These are phyloP conservation scores for Pleurotus djamor DNA, from an alignment of 768 basidiomycete species.

Conservation along the genomic window DNA sequence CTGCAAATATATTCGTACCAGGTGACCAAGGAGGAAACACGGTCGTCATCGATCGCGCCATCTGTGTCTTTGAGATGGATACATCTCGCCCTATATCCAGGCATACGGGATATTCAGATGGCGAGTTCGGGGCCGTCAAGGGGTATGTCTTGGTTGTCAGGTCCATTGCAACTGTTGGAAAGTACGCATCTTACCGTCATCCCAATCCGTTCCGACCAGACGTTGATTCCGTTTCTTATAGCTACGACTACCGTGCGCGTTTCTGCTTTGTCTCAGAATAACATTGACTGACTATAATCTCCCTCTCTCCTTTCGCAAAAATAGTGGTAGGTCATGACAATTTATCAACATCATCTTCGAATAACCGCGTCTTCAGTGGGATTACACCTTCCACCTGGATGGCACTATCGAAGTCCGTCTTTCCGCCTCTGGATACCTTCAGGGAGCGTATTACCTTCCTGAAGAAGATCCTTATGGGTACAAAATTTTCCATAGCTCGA, in stretches of 20 bases:
- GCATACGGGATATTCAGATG: slow-evolving; percentile 50
- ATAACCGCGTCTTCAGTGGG: slow-evolving; percentile 44
- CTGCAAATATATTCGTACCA: slow-evolving; percentile 54
- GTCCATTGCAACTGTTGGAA: slow-evolving; percentile 60
- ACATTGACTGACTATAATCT: no score
- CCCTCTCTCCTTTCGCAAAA: no score
- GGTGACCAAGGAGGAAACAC: slow-evolving; percentile 27
- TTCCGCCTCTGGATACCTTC: slow-evolving; percentile 68
- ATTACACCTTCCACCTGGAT: slow-evolving; percentile 65
- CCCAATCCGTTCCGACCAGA: not conserved
- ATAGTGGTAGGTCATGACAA: not conserved
- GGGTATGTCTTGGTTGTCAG: slow-evolving; percentile 58
- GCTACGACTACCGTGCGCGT: slow-evolving; percentile 55
- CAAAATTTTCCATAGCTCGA: slow-evolving; percentile 50
- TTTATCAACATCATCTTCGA: not conserved
- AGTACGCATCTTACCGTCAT: slow-evolving; percentile 36
- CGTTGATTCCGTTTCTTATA: slow-evolving; percentile 13
- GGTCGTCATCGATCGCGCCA: slow-evolving; percentile 41
- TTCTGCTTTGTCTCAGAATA: not conserved
- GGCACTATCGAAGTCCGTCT: slow-evolving; percentile 65
- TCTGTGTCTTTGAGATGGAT: slow-evolving; percentile 67
- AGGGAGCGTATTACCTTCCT: slow-evolving; percentile 57
- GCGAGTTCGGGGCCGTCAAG: slow-evolving; percentile 61
- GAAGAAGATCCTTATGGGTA: slow-evolving; percentile 50
- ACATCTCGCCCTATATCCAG: slow-evolving; percentile 53